Base-by-base conservation (phyloP, 177 flowering plant genomes). In the Vitis hybrid region DNA sequence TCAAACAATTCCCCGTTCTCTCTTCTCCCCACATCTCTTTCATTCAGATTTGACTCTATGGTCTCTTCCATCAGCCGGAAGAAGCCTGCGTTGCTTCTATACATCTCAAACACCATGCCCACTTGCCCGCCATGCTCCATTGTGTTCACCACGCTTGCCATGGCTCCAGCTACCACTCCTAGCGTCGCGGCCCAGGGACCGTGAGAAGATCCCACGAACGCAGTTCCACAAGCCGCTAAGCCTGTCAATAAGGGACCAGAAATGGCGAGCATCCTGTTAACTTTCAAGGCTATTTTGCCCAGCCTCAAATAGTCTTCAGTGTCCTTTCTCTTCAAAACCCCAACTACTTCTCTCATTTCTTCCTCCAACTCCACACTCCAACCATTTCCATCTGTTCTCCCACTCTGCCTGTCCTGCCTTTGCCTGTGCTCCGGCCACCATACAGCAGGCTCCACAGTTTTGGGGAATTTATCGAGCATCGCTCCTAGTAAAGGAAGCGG, bases 61-160 rank as follows among this genome's bases (percentile, higher is more conserved):
- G 75, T 50, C 35, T 79, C 86, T 62, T 80, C 78, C 62, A 82
- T 8, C 1, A 46, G 70, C 15, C 50, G 52, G n/a, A 86, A 84
- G 75, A 79, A 81, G 3, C 89, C 87, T 11, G 75, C 87, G 30
- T 54, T 35, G 75, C 77, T 80, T 70, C 84, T 80, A 57, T 86
- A 83, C 89, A 86, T 82, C 80, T 83, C 87, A 13, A 77, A 46
- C 75, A 83, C 89, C 89, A 87, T 87, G 17, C 91, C 91, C 0
- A 87, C 84, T 77, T 87, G 91, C 32, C 83, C 87, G 4, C 91
- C 91, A 60, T 87, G 91, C 78, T 87, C 82, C 3, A 87, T 30
- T 1, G 79, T 68, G 70, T 80, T 83, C 13, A 87, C 87, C 0
- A 72, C 65, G 48, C 66, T 50, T 2, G 84, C 85, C 57, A 85